Evolutionary conservation across 345 rosid genomes (phyloP).

Genomic region (Populus tremula): DNA sequence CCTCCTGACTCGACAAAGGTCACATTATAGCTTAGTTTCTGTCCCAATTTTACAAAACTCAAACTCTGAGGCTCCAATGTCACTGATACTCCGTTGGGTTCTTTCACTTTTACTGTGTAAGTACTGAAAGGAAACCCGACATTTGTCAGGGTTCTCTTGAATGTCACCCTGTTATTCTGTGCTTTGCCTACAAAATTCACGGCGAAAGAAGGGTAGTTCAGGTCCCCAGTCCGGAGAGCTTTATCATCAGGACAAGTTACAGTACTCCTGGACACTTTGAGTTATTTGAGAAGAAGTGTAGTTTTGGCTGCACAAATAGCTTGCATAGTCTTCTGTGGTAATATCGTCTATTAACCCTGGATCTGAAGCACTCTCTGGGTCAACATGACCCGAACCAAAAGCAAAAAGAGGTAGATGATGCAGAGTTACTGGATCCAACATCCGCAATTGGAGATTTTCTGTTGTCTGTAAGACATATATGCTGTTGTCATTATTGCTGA

Average conservation of each 20-base stretch:
- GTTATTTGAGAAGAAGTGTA: conserved; percentile 37
- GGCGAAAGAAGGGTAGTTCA: conserved; percentile 64
- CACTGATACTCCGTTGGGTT: conserved; percentile 42
- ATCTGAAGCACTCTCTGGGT: conserved; percentile 50
- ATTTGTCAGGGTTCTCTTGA: conserved; percentile 45
- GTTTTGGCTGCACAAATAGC: conserved; percentile 48
- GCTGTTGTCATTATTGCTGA: conserved; percentile 90
- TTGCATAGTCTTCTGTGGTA: conserved; percentile 36
- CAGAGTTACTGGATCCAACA: conserved; percentile 10
- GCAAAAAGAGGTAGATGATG: conserved; percentile 41
- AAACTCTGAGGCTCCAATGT: conserved; percentile 35
- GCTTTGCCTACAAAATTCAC: conserved; percentile 29
- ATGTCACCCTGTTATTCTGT: conserved; percentile 15
- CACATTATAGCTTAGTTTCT: conserved; percentile 57
- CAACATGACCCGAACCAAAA: conserved; percentile 56
- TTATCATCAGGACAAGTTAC: conserved; percentile 29
- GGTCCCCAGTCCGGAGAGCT: conserved; percentile 32
- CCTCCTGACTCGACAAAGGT: conserved; percentile 23
- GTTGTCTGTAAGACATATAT: conserved; percentile 41
- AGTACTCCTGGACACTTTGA: conserved; percentile 17
- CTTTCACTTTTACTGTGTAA: conserved; percentile 35
- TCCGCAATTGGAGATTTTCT: conserved; percentile 32
- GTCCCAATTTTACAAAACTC: conserved; percentile 34
- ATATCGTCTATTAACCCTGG: conserved; percentile 56
- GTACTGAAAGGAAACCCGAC: conserved; percentile 30